Conservation (phyloP, 495 filamentous ascomycete species). For the Penicillium simplicissimum region DNA sequence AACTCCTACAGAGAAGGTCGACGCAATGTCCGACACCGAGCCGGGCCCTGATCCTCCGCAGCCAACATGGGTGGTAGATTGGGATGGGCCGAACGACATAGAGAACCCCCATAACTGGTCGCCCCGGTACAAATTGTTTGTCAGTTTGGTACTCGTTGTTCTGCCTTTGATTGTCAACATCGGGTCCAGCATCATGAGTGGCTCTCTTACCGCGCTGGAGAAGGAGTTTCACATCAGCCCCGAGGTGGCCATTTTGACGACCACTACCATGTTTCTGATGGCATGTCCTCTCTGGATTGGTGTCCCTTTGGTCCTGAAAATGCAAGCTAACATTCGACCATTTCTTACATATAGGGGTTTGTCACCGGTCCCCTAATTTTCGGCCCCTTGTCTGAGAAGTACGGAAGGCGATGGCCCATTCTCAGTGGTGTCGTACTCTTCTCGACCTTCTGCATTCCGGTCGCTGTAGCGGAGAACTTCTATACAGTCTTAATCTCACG, state of each 20-base stretch:
- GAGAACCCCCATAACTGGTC: conserved; percentile 8
- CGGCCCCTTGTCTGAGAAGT: conserved; percentile 3
- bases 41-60: not conserved
- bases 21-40: not conserved
- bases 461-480: conserved; percentile 1
- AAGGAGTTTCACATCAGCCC: not conserved
- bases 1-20: not conserved
- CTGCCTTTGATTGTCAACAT: conserved; percentile 1
- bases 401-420: not conserved
- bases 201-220: not conserved
- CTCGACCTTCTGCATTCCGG: conserved; percentile 2
- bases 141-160: conserved; percentile 1
- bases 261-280: conserved; percentile 6
- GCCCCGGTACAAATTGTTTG: not conserved
- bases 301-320: not conserved
- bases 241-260: conserved; percentile 5
- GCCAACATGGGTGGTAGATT: conserved; percentile 1
- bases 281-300: not conserved
- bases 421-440: conserved; percentile 6
- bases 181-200: conserved; percentile 2
- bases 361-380: conserved; percentile 2
- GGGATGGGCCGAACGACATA: not conserved
- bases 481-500: not conserved
- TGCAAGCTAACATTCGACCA: not conserved
- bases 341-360: not conserved